Conservation (phyloP, 768 basidiomycete species). For the Auriscalpium vulgare region DNA sequence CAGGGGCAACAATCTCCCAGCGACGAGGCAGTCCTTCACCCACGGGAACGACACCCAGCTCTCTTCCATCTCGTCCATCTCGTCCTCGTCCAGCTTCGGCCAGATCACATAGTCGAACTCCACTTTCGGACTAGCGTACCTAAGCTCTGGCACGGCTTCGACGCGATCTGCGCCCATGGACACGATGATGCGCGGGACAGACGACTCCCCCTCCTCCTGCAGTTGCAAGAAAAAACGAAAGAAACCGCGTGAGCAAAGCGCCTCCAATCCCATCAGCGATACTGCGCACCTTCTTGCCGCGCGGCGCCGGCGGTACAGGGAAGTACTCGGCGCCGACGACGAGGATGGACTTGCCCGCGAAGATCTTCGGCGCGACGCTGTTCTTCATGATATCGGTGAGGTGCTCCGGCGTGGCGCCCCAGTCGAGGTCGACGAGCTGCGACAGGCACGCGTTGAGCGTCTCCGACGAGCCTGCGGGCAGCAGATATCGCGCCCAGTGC, state of each 20-base stretch:
- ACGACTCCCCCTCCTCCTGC: too few relatives aligned
- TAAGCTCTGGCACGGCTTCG: slow-evolving; percentile 50
- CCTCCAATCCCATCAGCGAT: too few relatives aligned
- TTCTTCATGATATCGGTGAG: slow-evolving; percentile 54
- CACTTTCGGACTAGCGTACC: slow-evolving; percentile 29
- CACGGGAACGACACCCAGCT: slow-evolving; percentile 51
- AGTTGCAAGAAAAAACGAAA: too few relatives aligned
- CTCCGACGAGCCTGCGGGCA: slow-evolving; percentile 42
- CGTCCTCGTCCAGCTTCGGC: slow-evolving; percentile 38
- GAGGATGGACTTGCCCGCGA: slow-evolving; percentile 46
- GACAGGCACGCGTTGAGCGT: slow-evolving; percentile 33
- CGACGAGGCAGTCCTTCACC: slow-evolving; percentile 73
- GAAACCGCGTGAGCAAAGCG: too few relatives aligned
- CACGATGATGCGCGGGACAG: slow-evolving; percentile 55
- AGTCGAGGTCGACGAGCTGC: slow-evolving; percentile 40
- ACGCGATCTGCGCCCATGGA: slow-evolving; percentile 72
- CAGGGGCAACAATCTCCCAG: slow-evolving; percentile 42
- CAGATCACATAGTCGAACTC: slow-evolving; percentile 54
- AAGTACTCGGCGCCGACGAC: slow-evolving; percentile 53
- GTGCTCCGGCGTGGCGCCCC: slow-evolving; percentile 43
- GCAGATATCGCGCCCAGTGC: slow-evolving; percentile 52
- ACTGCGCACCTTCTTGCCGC: slow-evolving; percentile 27
- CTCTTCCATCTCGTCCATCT: slow-evolving; percentile 16
- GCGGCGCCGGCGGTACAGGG: slow-evolving; percentile 29
- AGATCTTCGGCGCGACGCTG: slow-evolving; percentile 47